A percentile compares a stretch with the other conserved stretches of the same genome.
phyloP scores from a whole-genome alignment of 805 yeast genomes.

The Candida montana region DNA sequence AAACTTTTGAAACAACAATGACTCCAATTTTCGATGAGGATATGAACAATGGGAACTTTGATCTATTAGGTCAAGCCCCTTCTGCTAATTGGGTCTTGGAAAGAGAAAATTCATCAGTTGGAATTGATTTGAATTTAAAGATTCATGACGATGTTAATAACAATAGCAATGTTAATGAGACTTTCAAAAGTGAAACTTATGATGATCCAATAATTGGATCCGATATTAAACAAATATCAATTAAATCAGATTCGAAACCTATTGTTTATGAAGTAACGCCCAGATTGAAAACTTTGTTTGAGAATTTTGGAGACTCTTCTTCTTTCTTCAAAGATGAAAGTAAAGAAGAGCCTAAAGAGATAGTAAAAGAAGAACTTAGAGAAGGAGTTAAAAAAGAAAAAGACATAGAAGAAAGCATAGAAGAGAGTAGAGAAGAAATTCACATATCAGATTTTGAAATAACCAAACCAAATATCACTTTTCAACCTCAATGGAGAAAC shows the following conservation, averaged over 20 bases:
- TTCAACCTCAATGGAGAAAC: too few relatives aligned
- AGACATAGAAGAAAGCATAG: too few relatives aligned
- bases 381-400: too few relatives aligned
- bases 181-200: not conserved
- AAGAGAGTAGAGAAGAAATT: too few relatives aligned
- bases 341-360: too few relatives aligned
- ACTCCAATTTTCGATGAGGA: slow-evolving; percentile 20
- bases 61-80: not conserved
- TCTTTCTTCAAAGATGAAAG: too few relatives aligned
- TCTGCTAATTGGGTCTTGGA: slow-evolving; percentile 12
- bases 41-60: slow-evolving; percentile 2
- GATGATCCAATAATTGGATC: not conserved
- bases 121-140: slow-evolving; percentile 9
- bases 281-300: slow-evolving; percentile 1
- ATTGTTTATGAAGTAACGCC: not conserved
- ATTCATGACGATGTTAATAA: not conserved
- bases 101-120: slow-evolving; percentile 21
- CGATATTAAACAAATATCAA: not conserved
- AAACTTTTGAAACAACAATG: slow-evolving; percentile 23
- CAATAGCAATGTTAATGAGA: not conserved
- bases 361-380: too few relatives aligned
- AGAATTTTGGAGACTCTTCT: slow-evolving; percentile 11
- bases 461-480: not conserved
- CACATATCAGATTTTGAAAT: not conserved
- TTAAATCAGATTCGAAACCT: not conserved